Conservation (phyloP, 1,284 basidiomycete species). For the Ceratobasidium sp. region DNA sequence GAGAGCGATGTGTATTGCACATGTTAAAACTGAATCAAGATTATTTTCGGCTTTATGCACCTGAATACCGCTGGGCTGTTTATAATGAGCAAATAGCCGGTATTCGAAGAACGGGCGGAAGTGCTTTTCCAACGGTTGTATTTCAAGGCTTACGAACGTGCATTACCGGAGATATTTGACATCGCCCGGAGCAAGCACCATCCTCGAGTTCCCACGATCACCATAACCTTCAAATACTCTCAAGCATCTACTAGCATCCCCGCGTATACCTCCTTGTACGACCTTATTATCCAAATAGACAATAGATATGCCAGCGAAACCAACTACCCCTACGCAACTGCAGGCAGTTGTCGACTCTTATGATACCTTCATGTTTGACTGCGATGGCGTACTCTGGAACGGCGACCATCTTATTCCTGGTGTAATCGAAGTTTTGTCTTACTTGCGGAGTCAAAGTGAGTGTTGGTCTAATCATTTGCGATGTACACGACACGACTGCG, state of each 20-base stretch:
- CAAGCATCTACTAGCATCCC: not conserved
- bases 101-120: too few relatives aligned
- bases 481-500: conserved; percentile 19
- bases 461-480: conserved; percentile 45
- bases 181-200: too few relatives aligned
- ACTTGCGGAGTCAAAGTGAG: conserved; percentile 76
- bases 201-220: not conserved
- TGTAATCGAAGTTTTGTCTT: conserved; percentile 76
- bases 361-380: conserved; percentile 96
- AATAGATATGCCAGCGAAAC: conserved; percentile 29
- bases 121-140: too few relatives aligned
- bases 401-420: conserved; percentile 87
- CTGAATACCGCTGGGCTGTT: too few relatives aligned
- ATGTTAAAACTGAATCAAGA: too few relatives aligned
- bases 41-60: too few relatives aligned
- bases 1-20: too few relatives aligned
- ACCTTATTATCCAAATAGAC: not conserved
- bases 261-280: not conserved
- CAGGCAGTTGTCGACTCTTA: conserved; percentile 76
- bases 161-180: too few relatives aligned
- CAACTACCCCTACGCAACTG: conserved; percentile 28
- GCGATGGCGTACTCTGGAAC: conserved; percentile 95
- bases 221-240: not conserved
- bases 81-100: too few relatives aligned
- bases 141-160: too few relatives aligned